phyloP scores from a whole-genome alignment of 1,139 yeast genomes.

The Pneumocystis oryctolagi region DNA sequence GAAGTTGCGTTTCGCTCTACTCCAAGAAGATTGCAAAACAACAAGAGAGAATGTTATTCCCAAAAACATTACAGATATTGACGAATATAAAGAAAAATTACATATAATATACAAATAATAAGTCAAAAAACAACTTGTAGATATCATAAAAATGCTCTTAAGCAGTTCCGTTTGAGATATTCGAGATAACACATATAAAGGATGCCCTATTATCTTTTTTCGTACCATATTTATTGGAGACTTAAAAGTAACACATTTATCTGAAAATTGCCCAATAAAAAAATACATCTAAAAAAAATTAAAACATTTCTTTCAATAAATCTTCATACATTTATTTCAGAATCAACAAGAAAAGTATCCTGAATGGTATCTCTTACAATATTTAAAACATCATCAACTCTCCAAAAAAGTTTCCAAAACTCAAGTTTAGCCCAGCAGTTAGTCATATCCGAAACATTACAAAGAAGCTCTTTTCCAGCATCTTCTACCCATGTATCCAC shows the following conservation, averaged over 20 bases:
- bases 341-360: background rate
- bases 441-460: background rate
- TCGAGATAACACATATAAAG: background rate
- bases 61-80: background rate
- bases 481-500: background rate
- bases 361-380: background rate
- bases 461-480: background rate
- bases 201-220: background rate
- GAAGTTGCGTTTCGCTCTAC: background rate
- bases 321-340: background rate
- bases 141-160: background rate
- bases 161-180: background rate
- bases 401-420: background rate
- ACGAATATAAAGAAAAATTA: background rate
- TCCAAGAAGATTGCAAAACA: background rate
- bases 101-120: background rate
- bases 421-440: background rate
- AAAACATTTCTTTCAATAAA: background rate
- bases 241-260: background rate
- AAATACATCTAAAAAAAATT: background rate
- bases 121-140: background rate
- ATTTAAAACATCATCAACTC: background rate
- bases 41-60: background rate
- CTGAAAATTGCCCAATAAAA: background rate
- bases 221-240: background rate